Evolutionary conservation across 805 yeast species (phyloP).

Genomic region (Yarrowia phangngaensis): DNA sequence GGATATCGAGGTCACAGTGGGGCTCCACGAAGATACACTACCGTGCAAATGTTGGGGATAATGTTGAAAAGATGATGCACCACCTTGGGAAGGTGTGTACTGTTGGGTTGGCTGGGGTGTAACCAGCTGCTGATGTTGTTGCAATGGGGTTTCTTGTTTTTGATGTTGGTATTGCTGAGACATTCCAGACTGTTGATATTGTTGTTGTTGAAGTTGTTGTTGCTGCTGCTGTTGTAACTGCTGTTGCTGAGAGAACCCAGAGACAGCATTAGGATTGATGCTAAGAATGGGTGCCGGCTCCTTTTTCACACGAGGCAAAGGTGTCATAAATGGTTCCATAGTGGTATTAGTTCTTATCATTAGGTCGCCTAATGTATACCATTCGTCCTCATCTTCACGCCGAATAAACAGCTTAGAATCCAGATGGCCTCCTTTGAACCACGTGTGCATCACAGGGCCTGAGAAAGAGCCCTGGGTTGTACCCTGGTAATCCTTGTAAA

Average conservation of each 20-base stretch:
- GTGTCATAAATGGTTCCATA: conserved; percentile 58
- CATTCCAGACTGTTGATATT: no score
- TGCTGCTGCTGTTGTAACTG: background rate
- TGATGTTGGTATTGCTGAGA: no score
- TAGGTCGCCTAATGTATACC: conserved; percentile 52
- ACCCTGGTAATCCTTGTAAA: conserved; percentile 66
- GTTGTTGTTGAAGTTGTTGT: background rate
- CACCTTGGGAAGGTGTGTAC: conserved; percentile 5
- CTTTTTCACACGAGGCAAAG: conserved; percentile 33
- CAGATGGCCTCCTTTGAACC: conserved; percentile 65
- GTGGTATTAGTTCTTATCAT: conserved; percentile 49
- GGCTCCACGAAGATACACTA: conserved; percentile 14
- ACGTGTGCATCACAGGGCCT: conserved; percentile 69
- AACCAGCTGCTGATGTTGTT: no score
- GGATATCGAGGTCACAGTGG: conserved; percentile 17
- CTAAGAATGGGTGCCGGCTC: no score
- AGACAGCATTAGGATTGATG: no score
- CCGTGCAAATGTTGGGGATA: conserved; percentile 17
- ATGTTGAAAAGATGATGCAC: conserved; percentile 17
- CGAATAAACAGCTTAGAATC: conserved; percentile 52
- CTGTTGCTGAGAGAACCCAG: no score
- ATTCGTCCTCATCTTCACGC: conserved; percentile 53
- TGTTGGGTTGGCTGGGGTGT: no score
- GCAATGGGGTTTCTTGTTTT: no score
- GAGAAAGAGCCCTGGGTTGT: conserved; percentile 78